These are phyloP conservation scores for Nicotiana noctiflora DNA, from an alignment of 257 asterid species.

Conservation along the genomic window DNA sequence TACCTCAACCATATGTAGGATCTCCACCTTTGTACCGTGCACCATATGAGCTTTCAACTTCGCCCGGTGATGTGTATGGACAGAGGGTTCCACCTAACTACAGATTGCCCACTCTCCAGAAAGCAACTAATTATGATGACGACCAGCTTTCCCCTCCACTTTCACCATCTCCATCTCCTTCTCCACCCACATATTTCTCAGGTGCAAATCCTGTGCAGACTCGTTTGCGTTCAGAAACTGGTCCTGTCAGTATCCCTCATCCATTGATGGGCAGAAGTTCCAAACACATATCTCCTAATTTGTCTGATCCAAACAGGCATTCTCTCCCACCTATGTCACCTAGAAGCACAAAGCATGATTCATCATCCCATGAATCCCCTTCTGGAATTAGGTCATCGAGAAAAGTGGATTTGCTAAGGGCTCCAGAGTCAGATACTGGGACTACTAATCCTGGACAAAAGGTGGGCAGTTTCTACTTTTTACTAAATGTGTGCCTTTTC, in stretches of 20 bases:
- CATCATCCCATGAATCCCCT: constrained; percentile 73
- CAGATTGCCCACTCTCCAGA: constrained; percentile 39
- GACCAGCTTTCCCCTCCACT: constrained; percentile 83
- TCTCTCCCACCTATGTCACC: constrained; percentile 91
- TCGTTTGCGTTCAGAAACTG: constrained; percentile 56
- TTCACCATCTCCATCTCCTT: constrained; percentile 62
- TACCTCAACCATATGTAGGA: constrained; percentile 45
- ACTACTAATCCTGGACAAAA: constrained; percentile 48
- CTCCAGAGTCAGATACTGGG: constrained; percentile 49
- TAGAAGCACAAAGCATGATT: constrained; percentile 52
- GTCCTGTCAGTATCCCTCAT: constrained; percentile 89
- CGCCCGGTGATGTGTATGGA: constrained; percentile 42
- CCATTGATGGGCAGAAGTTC: constrained; percentile 69
- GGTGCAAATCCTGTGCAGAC: constrained; percentile 34
- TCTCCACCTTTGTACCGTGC: constrained; percentile 63
- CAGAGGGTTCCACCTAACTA: constrained; percentile 36
- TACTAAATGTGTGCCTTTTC: not conserved
- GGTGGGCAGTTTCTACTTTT: constrained; percentile 34
- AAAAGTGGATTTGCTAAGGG: constrained; percentile 56
- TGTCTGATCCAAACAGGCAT: constrained; percentile 74
- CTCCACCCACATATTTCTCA: constrained; percentile 48
- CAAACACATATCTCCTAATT: constrained; percentile 69
- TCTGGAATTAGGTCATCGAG: constrained; percentile 54
- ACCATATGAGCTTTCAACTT: constrained; percentile 52
- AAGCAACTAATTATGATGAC: constrained; percentile 34